phyloP scores from a whole-genome alignment of 2,329 filamentous ascomycete genomes.

The Colletotrichum tropicale region DNA sequence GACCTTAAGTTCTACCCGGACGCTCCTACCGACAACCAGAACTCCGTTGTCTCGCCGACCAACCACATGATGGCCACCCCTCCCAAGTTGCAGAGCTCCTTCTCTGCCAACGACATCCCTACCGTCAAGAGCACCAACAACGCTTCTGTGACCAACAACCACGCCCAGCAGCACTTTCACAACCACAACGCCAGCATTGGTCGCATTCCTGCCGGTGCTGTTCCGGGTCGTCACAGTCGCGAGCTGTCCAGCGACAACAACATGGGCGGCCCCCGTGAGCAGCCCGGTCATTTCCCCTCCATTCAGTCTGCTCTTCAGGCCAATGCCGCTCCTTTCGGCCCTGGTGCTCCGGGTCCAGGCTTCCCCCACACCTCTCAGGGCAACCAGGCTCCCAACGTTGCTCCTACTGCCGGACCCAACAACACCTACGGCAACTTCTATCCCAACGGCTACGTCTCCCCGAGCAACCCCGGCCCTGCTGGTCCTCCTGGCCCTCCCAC shows the following conservation, averaged over 20 bases:
- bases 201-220: conserved; percentile 72
- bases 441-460: conserved; percentile 10
- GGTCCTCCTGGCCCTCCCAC: background rate
- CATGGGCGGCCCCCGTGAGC: conserved; percentile 45
- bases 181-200: conserved; percentile 85
- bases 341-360: conserved; percentile 47
- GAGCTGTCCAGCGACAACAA: conserved; percentile 65
- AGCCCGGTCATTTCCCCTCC: conserved; percentile 56
- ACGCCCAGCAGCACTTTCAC: conserved; percentile 69
- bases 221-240: conserved; percentile 73
- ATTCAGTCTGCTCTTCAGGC: conserved; percentile 79
- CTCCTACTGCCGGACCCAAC: background rate
- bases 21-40: conserved; percentile 40
- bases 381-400: conserved; percentile 24
- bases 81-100: conserved; percentile 83
- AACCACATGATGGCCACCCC: conserved; percentile 64
- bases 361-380: conserved; percentile 24
- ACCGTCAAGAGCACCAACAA: conserved; percentile 74
- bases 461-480: conserved; percentile 4
- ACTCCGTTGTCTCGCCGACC: conserved; percentile 46
- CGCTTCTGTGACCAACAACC: conserved; percentile 50
- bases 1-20: conserved; percentile 58
- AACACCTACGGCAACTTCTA: conserved; percentile 12
- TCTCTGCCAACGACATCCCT: conserved; percentile 87
- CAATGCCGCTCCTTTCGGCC: conserved; percentile 80